phyloP scores from a whole-genome alignment of 2,329 filamentous ascomycete genomes.

The Cladosporium sp. region DNA sequence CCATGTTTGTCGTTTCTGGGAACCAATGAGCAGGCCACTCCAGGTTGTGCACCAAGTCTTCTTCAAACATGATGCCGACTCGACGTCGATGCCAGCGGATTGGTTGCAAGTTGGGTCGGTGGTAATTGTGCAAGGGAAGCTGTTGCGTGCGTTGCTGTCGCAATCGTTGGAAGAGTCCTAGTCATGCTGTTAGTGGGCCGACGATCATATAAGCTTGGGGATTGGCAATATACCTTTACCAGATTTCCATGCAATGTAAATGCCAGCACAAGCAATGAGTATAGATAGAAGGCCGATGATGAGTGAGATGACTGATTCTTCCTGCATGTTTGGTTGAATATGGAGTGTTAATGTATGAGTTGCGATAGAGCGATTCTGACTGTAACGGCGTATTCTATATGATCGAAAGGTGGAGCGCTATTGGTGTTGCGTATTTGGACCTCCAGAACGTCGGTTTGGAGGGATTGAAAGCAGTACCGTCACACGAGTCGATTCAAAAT shows the following conservation, averaged over 20 bases:
- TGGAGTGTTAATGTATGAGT: too few species aligned
- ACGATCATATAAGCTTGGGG: background rate
- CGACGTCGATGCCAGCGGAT: background rate
- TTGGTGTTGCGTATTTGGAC: too few species aligned
- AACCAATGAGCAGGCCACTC: background rate
- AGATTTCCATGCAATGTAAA: background rate
- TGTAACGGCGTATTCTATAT: too few species aligned
- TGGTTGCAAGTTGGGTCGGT: background rate
- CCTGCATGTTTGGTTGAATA: too few species aligned
- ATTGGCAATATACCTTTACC: background rate
- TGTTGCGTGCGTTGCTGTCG: background rate
- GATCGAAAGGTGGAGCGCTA: too few species aligned
- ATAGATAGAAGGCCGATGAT: background rate
- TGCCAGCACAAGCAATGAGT: background rate
- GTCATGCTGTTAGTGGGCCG: background rate
- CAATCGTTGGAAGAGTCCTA: background rate
- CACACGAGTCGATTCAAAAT: too few species aligned
- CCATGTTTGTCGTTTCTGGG: background rate
- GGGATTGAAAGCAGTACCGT: too few species aligned
- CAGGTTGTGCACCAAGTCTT: background rate
- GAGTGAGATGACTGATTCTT: background rate
- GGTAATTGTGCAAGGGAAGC: background rate
- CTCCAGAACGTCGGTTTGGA: too few species aligned
- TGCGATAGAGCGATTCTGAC: too few species aligned
- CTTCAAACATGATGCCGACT: background rate